A percentile compares a stretch with the other conserved stretches of the same genome.
Evolutionary conservation across 495 filamentous ascomycete species (phyloP).

Genomic region (Xylaria grammica): DNA sequence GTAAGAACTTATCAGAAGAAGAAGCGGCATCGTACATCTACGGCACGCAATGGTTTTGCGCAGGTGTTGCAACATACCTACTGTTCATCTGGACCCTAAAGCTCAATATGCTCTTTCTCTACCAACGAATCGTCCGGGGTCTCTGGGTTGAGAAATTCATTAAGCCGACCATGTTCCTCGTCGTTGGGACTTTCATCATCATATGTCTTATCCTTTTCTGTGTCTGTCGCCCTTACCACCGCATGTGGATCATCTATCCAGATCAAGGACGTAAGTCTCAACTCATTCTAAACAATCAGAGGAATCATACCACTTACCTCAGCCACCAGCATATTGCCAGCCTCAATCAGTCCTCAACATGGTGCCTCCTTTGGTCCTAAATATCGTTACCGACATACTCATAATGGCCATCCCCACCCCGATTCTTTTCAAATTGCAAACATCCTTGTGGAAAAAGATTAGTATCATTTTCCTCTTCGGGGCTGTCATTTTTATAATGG

Average conservation of each 20-base stretch:
- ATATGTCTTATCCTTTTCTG: neutral
- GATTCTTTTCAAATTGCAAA: neutral
- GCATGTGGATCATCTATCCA: constrained; percentile 13
- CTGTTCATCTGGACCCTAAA: constrained; percentile 10
- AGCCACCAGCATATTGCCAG: constrained; percentile 1
- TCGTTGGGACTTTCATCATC: neutral
- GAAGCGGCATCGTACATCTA: neutral
- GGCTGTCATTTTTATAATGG: constrained; percentile 2
- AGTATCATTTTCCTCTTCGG: neutral
- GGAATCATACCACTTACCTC: neutral
- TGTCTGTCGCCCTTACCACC: constrained; percentile 10
- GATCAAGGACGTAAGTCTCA: constrained; percentile 14
- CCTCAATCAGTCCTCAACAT: constrained; percentile 9
- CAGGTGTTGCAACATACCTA: constrained; percentile 5
- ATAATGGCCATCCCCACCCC: neutral
- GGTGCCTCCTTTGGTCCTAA: neutral
- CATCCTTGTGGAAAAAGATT: neutral
- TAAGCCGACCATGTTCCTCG: neutral
- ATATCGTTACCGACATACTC: neutral
- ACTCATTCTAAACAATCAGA: neutral
- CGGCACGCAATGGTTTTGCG: constrained; percentile 1
- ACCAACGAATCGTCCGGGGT: constrained; percentile 5
- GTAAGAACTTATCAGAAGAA: neutral
- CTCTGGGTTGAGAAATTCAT: constrained; percentile 16
- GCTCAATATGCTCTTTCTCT: constrained; percentile 11